Base-by-base conservation (phyloP, 1,139 yeast genomes). In the Blastobotrys serpentis region DNA sequence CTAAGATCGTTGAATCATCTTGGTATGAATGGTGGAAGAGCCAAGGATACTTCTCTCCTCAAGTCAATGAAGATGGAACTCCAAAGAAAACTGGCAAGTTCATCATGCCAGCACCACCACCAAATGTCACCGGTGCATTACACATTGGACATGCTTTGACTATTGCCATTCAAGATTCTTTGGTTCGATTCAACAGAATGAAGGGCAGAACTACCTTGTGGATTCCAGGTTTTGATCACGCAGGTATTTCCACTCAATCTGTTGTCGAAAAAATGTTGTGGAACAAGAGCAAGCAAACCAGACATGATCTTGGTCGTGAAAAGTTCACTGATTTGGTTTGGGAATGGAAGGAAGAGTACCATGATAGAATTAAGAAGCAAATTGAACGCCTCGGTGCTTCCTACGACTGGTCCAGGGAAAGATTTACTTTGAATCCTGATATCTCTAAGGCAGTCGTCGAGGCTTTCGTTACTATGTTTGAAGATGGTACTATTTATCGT, bases 141-240 rank as follows among this genome's bases (percentile, higher is more conserved):
- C 99, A 92, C 70, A 94, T 92, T 68, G 99, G 99, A 61, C 98
- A 94, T 70, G 98, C 98, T 25, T 79, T 92, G 67, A 94, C 98
- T 17, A 88, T 90, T 55, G 77, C 98, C 41, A 86, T 92, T 65
- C 99, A 92, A 74, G 99, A 92, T 69, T 72, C 98, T 33, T 78
- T 92, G 66, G 82, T 89, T 56, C 82, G 99, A 72, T 92, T 80
- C 77, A 82, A 94, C 76, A 85, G 98, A 76, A 92, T 92, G 98
- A 84, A 84, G 71, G 98, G 98, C 48, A 87, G 86, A 71, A 89
- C 98, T 46, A 90, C 92, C 17, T 75, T 92, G 56, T 94, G 86
- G 70, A 70, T 92, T 55, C 98, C 98, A 46, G 99, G 99, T 40
- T 92, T 92, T 64, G 98, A 92, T 70, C 99, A 92, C 67, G 98